Conservation (phyloP, 2,329 filamentous ascomycete genomes). For the Ophiostoma sp. region DNA sequence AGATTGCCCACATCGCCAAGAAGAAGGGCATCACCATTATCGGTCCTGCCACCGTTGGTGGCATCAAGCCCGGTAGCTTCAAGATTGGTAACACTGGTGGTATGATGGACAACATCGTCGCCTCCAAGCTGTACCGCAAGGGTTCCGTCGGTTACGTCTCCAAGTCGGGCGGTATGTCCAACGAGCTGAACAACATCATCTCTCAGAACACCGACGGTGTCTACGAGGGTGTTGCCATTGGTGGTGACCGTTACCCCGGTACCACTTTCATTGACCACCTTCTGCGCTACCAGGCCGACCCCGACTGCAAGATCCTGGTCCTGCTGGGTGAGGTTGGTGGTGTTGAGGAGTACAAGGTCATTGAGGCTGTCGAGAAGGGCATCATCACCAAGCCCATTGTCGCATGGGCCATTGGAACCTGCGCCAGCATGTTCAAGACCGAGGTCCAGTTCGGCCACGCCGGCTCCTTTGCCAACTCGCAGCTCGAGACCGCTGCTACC, state of each 20-base stretch:
- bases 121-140: conserved; percentile 99
- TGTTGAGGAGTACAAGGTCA: conserved; percentile 99
- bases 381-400: conserved; percentile 97
- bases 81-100: conserved; percentile 99
- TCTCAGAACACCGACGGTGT: conserved; percentile 95
- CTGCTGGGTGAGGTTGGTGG: conserved; percentile 97
- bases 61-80: conserved; percentile 98
- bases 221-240: conserved; percentile 98
- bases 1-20: conserved; percentile 92
- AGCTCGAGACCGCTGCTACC: conserved; percentile 90
- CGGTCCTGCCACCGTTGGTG: conserved; percentile 94
- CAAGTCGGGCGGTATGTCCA: conserved; percentile 99
- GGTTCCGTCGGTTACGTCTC: conserved; percentile 98
- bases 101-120: conserved; percentile 99
- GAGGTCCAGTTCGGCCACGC: conserved; percentile 99
- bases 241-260: conserved; percentile 96
- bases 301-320: conserved; percentile 94
- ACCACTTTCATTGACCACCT: conserved; percentile 99
- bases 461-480: conserved; percentile 97
- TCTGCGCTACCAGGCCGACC: conserved; percentile 92
- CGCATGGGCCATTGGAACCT: conserved; percentile 98
- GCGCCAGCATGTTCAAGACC: conserved; percentile 99
- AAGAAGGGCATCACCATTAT: conserved; percentile 99
- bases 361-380: conserved; percentile 93
- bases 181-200: conserved; percentile 99